Conservation (phyloP, 75 land plant species). For the Sequoia sempervirens region DNA sequence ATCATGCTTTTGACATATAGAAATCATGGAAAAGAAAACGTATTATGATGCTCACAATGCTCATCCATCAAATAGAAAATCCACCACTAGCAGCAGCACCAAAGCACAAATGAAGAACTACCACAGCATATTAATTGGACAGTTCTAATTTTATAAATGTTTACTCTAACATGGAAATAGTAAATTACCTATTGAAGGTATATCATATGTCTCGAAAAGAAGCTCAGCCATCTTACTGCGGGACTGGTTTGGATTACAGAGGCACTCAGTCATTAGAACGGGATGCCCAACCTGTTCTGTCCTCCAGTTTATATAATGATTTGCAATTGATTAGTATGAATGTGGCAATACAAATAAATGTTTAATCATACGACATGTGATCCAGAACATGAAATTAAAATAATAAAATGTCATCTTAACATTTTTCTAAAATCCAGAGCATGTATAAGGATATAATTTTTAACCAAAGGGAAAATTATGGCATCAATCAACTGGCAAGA, state of each 20-base stretch:
- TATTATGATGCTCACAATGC: not conserved
- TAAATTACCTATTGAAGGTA: slow-evolving; percentile 82
- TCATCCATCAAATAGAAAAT: not conserved
- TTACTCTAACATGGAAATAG: slow-evolving; percentile 4
- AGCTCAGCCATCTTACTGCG: slow-evolving; percentile 99
- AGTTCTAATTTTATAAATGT: not conserved
- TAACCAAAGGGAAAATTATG: no score
- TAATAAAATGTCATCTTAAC: not conserved
- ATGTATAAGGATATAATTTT: no score
- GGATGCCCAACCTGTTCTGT: slow-evolving; percentile 91
- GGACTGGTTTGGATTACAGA: slow-evolving; percentile 85
- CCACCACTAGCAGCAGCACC: not conserved
- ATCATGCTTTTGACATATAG: not conserved
- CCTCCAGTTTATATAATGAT: slow-evolving; percentile 17
- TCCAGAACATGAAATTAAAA: not conserved
- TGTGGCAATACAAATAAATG: not conserved
- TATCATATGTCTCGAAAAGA: slow-evolving; percentile 93
- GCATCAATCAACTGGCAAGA: no score
- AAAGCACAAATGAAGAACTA: not conserved
- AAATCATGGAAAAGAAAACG: not conserved
- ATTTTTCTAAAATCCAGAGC: not conserved
- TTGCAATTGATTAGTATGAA: not conserved
- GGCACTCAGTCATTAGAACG: slow-evolving; percentile 86
- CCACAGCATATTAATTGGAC: not conserved
- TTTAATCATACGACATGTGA: not conserved